Conservation (phyloP, 768 basidiomycete species). For the Podaxis pistillaris region DNA sequence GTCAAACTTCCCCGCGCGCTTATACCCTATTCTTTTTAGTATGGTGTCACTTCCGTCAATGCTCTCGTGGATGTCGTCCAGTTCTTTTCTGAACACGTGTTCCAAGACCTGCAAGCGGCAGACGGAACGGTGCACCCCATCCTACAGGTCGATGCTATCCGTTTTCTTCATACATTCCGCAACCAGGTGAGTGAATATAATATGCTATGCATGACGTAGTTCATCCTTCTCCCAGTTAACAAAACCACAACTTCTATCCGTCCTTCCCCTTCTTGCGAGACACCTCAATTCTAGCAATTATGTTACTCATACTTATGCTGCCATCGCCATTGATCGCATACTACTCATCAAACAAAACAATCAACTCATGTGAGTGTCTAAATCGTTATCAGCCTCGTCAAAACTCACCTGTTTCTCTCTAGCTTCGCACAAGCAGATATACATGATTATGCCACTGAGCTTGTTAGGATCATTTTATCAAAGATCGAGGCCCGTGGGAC, state of each 20-base stretch:
- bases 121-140: slow-evolving; percentile 78
- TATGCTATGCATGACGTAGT: neutral
- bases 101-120: slow-evolving; percentile 75
- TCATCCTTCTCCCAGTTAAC: slow-evolving; percentile 56
- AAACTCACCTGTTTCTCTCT: slow-evolving; percentile 7
- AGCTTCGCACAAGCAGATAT: slow-evolving; percentile 91
- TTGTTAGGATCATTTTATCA: slow-evolving; percentile 68
- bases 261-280: slow-evolving; percentile 80
- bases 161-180: slow-evolving; percentile 93
- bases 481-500: slow-evolving; percentile 79
- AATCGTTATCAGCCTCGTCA: neutral
- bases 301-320: slow-evolving; percentile 94
- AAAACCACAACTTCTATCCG: slow-evolving; percentile 89
- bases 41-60: slow-evolving; percentile 93
- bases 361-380: slow-evolving; percentile 70
- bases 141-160: slow-evolving; percentile 93
- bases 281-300: slow-evolving; percentile 85
- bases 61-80: slow-evolving; percentile 89
- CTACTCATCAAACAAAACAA: slow-evolving; percentile 84
- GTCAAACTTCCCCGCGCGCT: slow-evolving; percentile 4
- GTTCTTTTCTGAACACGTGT: slow-evolving; percentile 93
- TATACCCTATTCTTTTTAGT: slow-evolving; percentile 39
- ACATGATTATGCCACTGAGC: slow-evolving; percentile 72
- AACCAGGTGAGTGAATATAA: slow-evolving; percentile 64
- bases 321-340: slow-evolving; percentile 96